phyloP scores from a whole-genome alignment of 257 asterid genomes.

The Rubia yunnanensis region DNA sequence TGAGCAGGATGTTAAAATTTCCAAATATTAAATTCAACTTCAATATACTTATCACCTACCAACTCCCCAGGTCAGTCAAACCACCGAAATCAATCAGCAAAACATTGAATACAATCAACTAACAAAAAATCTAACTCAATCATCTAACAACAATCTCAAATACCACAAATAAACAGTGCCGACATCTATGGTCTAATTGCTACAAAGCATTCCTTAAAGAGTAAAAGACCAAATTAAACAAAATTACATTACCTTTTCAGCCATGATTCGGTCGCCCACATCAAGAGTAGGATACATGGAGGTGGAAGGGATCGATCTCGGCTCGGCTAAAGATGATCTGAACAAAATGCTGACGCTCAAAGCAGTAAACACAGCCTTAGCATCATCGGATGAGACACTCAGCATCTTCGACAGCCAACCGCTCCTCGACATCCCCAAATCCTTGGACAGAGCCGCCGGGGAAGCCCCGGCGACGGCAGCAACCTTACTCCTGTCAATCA shows the following conservation, averaged over 20 bases:
- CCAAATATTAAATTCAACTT: neutral
- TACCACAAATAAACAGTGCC: neutral
- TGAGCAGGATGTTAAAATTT: neutral
- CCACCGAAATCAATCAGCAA: neutral
- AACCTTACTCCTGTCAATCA: slow-evolving; percentile 7
- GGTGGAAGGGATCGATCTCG: slow-evolving; percentile 87
- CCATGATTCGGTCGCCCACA: slow-evolving; percentile 76
- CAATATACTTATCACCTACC: too few relatives aligned
- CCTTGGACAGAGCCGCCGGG: slow-evolving; percentile 34
- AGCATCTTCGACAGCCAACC: slow-evolving; percentile 57
- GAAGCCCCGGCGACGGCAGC: slow-evolving; percentile 14
- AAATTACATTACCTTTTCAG: slow-evolving; percentile 74
- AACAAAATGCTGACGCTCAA: slow-evolving; percentile 65
- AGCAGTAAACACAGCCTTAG: slow-evolving; percentile 88
- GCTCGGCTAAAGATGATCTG: slow-evolving; percentile 85
- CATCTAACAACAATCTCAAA: neutral
- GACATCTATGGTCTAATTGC: neutral
- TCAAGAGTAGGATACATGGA: slow-evolving; percentile 94
- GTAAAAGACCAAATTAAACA: too few relatives aligned
- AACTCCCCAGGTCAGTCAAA: neutral
- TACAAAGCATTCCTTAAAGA: neutral
- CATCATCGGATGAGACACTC: slow-evolving; percentile 64
- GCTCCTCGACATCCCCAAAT: slow-evolving; percentile 16
- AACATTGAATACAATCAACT: neutral
- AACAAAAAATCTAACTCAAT: neutral